Conservation (phyloP, 306 rosid species). For the Quercus berberidifolia region DNA sequence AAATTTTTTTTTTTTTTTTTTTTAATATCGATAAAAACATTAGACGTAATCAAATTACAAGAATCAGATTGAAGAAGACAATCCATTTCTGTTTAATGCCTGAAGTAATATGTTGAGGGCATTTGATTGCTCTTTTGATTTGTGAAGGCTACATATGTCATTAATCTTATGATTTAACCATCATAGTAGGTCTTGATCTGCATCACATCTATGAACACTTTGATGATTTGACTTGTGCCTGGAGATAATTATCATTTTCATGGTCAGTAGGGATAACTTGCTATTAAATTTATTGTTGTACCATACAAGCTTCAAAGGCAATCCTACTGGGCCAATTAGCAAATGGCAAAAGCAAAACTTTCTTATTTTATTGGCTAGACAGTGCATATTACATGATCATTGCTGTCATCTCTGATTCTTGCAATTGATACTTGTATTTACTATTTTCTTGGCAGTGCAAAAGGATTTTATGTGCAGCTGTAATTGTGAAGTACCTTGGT, state of each 20-base stretch:
- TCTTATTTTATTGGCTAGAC: not conserved
- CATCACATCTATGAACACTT: not conserved
- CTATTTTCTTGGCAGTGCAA: not conserved
- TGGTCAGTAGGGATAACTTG: not conserved
- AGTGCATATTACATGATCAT: not conserved
- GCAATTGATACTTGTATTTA: not conserved
- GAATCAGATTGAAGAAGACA: not conserved
- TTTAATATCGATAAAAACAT: not conserved
- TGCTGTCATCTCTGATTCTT: not conserved
- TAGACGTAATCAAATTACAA: not conserved
- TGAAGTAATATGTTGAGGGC: not conserved
- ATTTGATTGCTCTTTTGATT: not conserved
- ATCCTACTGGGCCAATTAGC: not conserved
- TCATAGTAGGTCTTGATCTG: too few species aligned
- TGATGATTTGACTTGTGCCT: not conserved
- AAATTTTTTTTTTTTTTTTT: not conserved
- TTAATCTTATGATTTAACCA: too few species aligned
- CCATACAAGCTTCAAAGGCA: not conserved
- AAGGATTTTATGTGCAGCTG: slow-evolving; percentile 22
- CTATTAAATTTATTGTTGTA: not conserved
- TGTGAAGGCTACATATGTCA: not conserved
- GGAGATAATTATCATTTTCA: not conserved
- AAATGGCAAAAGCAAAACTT: not conserved
- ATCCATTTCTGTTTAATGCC: not conserved
- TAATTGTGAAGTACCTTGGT: slow-evolving; percentile 24